A percentile compares a stretch with the other conserved stretches of the same genome.
phyloP scores from a whole-genome alignment of 2,329 filamentous ascomycete genomes.

The Epichloe typhina region DNA sequence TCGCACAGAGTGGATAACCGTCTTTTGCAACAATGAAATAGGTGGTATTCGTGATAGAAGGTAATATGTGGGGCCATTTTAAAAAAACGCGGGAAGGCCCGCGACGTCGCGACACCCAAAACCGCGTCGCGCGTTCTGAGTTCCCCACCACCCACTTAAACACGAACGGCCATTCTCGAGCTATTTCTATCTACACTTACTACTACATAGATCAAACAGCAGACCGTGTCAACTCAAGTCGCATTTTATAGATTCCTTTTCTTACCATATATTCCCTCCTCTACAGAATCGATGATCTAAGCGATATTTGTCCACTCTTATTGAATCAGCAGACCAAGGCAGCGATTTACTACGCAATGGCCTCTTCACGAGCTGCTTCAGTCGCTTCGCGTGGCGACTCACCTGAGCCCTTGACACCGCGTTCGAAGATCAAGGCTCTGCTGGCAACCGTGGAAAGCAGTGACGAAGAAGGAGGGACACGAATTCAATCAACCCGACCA shows the following conservation, averaged over 20 bases:
- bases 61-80: not conserved
- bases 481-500: constrained; percentile 6
- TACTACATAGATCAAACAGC: not conserved
- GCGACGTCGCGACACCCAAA: constrained; percentile 9
- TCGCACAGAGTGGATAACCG: no score
- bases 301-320: not conserved
- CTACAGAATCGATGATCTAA: not conserved
- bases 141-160: constrained; percentile 14
- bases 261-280: not conserved
- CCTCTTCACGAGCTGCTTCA: constrained; percentile 33
- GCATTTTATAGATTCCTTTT: not conserved
- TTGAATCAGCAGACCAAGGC: not conserved
- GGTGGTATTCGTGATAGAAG: not conserved
- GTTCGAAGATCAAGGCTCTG: constrained; percentile 41
- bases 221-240: not conserved
- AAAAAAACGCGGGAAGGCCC: constrained; percentile 1
- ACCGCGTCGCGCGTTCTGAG: constrained; percentile 19
- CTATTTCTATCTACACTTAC: not conserved
- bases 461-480: constrained; percentile 29
- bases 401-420: constrained; percentile 34
- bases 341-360: constrained; percentile 24
- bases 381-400: constrained; percentile 27
- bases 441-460: constrained; percentile 36
- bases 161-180: constrained; percentile 1
- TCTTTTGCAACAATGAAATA: no score